phyloP scores from a whole-genome alignment of 495 filamentous ascomycete genomes.

The Neurospora pannonica region DNA sequence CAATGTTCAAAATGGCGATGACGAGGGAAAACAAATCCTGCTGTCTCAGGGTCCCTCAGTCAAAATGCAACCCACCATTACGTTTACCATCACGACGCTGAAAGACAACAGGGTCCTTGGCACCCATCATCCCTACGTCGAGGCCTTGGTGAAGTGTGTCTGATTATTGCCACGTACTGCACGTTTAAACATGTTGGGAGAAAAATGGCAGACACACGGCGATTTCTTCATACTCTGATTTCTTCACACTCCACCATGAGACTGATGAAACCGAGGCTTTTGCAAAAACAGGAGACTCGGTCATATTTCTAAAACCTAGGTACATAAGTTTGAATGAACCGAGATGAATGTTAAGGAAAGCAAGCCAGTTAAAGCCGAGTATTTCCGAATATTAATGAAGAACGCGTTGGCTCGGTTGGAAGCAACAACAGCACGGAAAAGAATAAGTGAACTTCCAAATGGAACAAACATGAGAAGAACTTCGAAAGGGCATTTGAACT shows the following conservation, averaged over 20 bases:
- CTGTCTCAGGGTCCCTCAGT: neutral
- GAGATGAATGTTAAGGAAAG: neutral
- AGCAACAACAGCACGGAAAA: too few species aligned
- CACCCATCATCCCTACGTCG: neutral
- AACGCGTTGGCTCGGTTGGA: too few species aligned
- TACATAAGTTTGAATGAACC: neutral
- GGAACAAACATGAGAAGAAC: too few species aligned
- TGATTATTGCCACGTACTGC: neutral
- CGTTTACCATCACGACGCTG: neutral
- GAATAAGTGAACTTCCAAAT: too few species aligned
- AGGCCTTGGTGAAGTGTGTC: neutral
- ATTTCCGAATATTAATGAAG: neutral
- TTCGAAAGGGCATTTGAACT: too few species aligned
- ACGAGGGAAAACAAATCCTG: neutral
- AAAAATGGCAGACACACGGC: neutral
- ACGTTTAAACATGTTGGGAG: neutral
- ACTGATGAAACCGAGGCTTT: neutral
- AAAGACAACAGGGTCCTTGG: neutral
- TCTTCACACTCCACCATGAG: neutral
- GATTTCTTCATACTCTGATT: neutral
- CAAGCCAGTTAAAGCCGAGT: neutral
- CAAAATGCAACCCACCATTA: neutral
- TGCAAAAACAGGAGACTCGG: neutral
- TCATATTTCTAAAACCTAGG: neutral
- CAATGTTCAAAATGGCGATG: neutral